Base-by-base conservation (phyloP, 1,284 basidiomycete species). In the Papiliotrema flavescens region DNA sequence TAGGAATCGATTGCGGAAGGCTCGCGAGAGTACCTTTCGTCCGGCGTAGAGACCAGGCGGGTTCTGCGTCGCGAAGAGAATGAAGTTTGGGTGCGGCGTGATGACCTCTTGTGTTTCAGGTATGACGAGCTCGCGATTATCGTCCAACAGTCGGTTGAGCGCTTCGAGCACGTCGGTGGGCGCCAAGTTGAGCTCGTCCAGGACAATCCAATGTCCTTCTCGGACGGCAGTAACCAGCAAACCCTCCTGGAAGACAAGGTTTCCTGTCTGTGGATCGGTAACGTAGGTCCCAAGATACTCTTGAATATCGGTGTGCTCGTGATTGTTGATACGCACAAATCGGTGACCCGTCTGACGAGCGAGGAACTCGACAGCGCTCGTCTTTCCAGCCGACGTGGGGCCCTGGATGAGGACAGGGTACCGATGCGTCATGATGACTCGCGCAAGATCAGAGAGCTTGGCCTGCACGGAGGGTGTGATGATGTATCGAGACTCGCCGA, bases 271-370 rank as follows among this genome's bases (percentile, higher is more conserved):
- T 5, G 93, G 85, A 74, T 98, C 94, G 1, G 95, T 94, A 15
- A 95, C 85, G 69, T 99, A 99, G 0, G 93, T 94, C 6, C 96
- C 96, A 49, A 98, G 82, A 70, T 99, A 99, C 72, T 99, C 96
- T 70, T 99, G 96, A 48, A 95, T 94, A 74, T 99, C 96, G 4
- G 96, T 99, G 71, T 98, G 96, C 67, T 99, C 96, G 78, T 99
- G 96, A 69, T 99, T 98, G 79, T 99, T 98, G 82, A 98, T 98
- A 36, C 96, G 89, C 26, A 99, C 87, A 72, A 98, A 98, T 28
- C 84, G 84, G 78, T 99, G 96, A 0, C 96, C 95, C 0, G 95
- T 98, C 55, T 89, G 83, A 56, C 84, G 84, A 2, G 96, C 95
- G 22, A 99, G 84, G 74, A 96, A 98, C 77, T 98, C 94, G 54